phyloP scores from a whole-genome alignment of 176 grass and related monocot species.

The Poa pratensis region DNA sequence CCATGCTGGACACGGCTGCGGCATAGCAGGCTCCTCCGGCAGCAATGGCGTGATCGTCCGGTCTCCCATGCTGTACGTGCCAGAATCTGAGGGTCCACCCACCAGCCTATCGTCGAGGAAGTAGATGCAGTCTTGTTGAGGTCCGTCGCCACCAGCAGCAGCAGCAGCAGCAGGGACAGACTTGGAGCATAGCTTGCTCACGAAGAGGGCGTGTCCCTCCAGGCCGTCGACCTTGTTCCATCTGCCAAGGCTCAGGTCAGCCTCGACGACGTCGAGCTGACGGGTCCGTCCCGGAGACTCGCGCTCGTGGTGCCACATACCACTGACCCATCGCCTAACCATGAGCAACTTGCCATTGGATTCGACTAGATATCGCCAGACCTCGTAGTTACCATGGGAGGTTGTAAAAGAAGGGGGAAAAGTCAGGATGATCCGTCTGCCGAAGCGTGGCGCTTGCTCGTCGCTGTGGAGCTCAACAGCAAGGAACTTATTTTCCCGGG shows the following conservation, averaged over 20 bases:
- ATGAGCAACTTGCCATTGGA: not conserved
- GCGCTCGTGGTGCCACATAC: too few species aligned
- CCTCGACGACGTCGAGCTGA: not conserved
- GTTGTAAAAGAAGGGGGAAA: not conserved
- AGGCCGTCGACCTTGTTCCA: not conserved
- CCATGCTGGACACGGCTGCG: not conserved
- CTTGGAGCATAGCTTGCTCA: not conserved
- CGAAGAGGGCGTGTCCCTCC: not conserved
- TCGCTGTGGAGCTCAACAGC: not conserved
- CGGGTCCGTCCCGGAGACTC: too few species aligned
- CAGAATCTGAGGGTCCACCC: not conserved
- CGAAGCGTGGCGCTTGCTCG: not conserved
- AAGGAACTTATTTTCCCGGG: not conserved
- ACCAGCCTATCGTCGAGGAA: not conserved
- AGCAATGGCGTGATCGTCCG: not conserved
- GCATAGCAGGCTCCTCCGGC: not conserved
- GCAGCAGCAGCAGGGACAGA: not conserved
- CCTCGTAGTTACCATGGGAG: not conserved
- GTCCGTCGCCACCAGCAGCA: not conserved
- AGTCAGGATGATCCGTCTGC: not conserved
- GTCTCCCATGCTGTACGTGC: constrained; percentile 16
- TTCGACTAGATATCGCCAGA: not conserved
- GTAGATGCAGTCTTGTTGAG: constrained; percentile 34
- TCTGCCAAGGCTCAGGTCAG: not conserved
- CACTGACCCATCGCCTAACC: not conserved